Conservation (phyloP, 2,329 filamentous ascomycete species). For the Trichothecium sympodiale region DNA sequence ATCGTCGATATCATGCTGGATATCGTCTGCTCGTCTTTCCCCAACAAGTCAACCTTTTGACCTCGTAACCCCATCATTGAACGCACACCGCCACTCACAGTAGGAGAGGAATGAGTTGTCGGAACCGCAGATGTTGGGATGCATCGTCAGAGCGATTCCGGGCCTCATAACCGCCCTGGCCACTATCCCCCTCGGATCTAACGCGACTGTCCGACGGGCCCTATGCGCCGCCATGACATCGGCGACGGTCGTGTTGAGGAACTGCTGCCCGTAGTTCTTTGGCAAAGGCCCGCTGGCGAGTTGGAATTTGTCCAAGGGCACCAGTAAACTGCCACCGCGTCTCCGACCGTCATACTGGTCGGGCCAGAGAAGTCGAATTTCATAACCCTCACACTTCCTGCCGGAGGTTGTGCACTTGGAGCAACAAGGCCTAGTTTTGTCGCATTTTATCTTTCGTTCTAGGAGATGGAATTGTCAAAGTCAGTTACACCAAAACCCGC, state of each 20-base stretch:
- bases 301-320: constrained; percentile 6
- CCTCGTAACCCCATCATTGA: background rate
- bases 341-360: constrained; percentile 34
- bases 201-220: no score
- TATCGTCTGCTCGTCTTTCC: constrained; percentile 24
- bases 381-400: constrained; percentile 31
- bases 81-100: constrained; percentile 8
- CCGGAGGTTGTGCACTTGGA: constrained; percentile 30
- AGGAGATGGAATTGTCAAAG: constrained; percentile 1
- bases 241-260: constrained; percentile 26
- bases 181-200: background rate
- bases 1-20: constrained; percentile 35
- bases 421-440: constrained; percentile 29
- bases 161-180: background rate
- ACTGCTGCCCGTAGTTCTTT: constrained; percentile 21
- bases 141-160: background rate
- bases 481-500: no score
- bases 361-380: constrained; percentile 33
- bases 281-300: constrained; percentile 14
- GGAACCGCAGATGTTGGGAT: constrained; percentile 6
- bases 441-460: constrained; percentile 38
- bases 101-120: constrained; percentile 11
- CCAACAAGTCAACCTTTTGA: background rate
- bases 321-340: constrained; percentile 4
- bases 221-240: constrained; percentile 15